Evolutionary conservation across 2,329 filamentous ascomycete genomes (phyloP), one percentile per base, ranked within the genome.

Genomic region (Aspergillus neoniger): DNA sequence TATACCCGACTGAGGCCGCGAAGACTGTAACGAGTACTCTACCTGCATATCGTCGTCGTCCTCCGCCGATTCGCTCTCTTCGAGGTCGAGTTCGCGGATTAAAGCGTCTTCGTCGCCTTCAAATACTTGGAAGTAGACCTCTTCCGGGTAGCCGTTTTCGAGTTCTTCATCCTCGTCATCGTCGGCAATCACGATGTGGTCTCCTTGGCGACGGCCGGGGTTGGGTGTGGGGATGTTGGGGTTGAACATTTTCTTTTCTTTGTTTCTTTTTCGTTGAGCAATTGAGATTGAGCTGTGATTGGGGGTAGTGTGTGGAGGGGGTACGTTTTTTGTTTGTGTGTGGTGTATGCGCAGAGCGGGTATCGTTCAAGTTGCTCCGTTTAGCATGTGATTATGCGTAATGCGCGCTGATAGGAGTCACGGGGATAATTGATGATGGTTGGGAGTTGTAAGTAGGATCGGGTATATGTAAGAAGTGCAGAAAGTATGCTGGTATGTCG

Each of bases 41-140:
- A 72, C 43, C 32, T 70, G 62, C 70, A 73, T 72, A 12, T 63
- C 65, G 17, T 70, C 69, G 41, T 25, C 23, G 12, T 49, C 47
- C 15, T 49, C 25, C 25, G 25, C 25, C 25, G 25, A 28, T 0
- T 28, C 25, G 25, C 25, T 28, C 25, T 28, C 47, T 1, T 25
- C 28, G 23, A 32, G 25, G 4, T 49, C 47, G 6, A 36, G 32
- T 14, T 36, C 32, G 32, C 32, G 32, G 12, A 14, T 12, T 15
- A 36, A 14, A 14, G 32, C 14, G 12, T 28, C 23, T 30, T 49
- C 12, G 5, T 28, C 44, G 7, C n/a, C 21, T 28, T 28, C 12
- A 5, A 6, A 2, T 14, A 4, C 32, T 36, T 36, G 4, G 12
- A 36, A 15, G 32, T 36, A 36, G 32, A 36, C 5, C 32, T 36